Evolutionary conservation across 2,329 filamentous ascomycete genomes (phyloP), one percentile per base, ranked within the genome.

Genomic region (Cladosporium sp.): DNA sequence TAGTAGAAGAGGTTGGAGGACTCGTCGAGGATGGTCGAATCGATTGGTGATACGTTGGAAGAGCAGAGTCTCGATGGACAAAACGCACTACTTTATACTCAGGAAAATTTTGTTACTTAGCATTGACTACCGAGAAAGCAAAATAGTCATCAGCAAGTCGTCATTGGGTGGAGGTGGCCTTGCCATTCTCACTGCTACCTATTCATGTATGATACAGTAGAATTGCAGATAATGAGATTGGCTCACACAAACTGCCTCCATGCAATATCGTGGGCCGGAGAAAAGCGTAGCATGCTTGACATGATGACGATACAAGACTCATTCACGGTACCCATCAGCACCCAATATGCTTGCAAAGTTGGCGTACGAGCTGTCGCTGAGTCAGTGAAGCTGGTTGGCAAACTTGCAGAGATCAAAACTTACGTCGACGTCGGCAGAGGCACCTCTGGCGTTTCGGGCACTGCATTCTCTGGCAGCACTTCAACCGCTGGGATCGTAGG

Each of bases 301-400:
- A 5, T 14, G 35, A 50, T n/a, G 14, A 33, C 48, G 11, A 43
- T 9, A 11, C 9, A 10, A 13, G 28, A 32, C 13, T 32, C 19
- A 43, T 37, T 37, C 40, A 11, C 48, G 48, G 9, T 50, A 50
- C 8, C 32, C 38, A 18, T 50, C 48, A n/a, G 41, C 40, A 7
- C 40, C 54, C 35, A 53, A 16, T 22, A 53, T 54, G 44, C 50
- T 51, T 19, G 48, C 54, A 18, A 38, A 56, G 32, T 58, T 54
- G 10, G 51, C 52, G 14, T 44, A 51, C 5, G 54, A 49, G 9
- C 56, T 57, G 14, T 18, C 11, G 10, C 6, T 32, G 11, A 11
- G 41, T 54, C 49, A 55, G 46, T 35, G 6, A 37, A 18, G 16
- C 41, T 45, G 19, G 11, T 13, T 13, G n/a, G n/a, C n/a, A 48